Conservation (phyloP, 2,329 filamentous ascomycete genomes). For the Biscogniauxia marginata region DNA sequence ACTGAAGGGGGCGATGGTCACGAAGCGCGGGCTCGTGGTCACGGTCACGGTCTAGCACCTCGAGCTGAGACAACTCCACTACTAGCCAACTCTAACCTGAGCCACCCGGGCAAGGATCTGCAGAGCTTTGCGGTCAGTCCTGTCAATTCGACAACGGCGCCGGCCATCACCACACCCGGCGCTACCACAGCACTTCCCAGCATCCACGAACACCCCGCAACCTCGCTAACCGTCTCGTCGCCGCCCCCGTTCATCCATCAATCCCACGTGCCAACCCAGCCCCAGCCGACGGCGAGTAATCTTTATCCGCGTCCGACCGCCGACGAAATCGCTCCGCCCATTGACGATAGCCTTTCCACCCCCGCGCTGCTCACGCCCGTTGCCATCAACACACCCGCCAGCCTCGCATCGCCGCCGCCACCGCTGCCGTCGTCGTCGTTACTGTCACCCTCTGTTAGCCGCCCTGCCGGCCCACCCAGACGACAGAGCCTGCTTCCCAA, state of each 20-base stretch:
- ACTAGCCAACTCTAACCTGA: slow-evolving; percentile 17
- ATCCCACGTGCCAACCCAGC: neutral
- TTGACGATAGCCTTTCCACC: slow-evolving; percentile 17
- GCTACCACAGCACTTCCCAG: slow-evolving; percentile 30
- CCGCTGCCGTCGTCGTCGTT: neutral
- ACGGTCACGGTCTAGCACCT: neutral
- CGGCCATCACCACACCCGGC: slow-evolving; percentile 13
- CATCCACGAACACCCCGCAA: slow-evolving; percentile 34
- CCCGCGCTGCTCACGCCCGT: slow-evolving; percentile 16
- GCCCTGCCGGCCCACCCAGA: slow-evolving; percentile 32
- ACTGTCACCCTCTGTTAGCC: slow-evolving; percentile 21
- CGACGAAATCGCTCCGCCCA: slow-evolving; percentile 4
- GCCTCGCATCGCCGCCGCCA: slow-evolving; percentile 12
- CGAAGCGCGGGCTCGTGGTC: too few species aligned
- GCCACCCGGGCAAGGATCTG: slow-evolving; percentile 35
- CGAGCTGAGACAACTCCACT: slow-evolving; percentile 20
- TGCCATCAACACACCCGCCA: slow-evolving; percentile 14
- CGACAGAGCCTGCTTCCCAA: slow-evolving; percentile 46
- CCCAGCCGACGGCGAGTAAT: neutral
- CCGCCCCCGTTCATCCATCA: slow-evolving; percentile 13
- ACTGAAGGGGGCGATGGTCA: neutral
- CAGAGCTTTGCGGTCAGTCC: slow-evolving; percentile 23
- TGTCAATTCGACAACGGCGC: slow-evolving; percentile 11
- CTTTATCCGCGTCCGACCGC: neutral
- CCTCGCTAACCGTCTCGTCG: slow-evolving; percentile 11